phyloP scores from a whole-genome alignment of 2,329 filamentous ascomycete species.

The Arthrinium phaeospermum region DNA sequence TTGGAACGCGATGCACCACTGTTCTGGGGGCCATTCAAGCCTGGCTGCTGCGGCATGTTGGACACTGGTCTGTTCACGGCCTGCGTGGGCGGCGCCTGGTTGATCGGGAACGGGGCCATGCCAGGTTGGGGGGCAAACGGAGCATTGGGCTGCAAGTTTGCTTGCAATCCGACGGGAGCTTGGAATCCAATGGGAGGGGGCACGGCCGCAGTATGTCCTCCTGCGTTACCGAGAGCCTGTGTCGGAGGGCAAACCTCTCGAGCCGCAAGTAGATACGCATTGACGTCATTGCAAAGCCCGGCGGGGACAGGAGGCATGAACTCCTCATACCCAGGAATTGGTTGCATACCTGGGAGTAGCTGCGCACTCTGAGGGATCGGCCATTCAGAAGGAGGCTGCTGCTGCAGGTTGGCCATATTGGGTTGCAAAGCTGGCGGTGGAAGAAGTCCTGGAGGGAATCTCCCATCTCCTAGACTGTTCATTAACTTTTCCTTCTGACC shows the following conservation, averaged over 20 bases:
- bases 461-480: not conserved
- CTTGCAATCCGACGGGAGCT: not conserved
- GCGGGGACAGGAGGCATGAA: not conserved
- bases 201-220: not conserved
- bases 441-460: not conserved
- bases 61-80: not conserved
- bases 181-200: not conserved
- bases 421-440: not conserved
- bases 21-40: not conserved
- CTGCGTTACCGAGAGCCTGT: not conserved
- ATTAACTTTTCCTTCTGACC: not conserved
- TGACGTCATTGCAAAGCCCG: not conserved
- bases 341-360: not conserved
- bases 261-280: conserved; percentile 8
- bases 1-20: conserved; percentile 3
- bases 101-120: not conserved
- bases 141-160: conserved; percentile 6
- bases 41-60: not conserved
- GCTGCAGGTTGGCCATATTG: not conserved
- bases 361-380: not conserved
- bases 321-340: not conserved
- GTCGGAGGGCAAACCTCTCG: not conserved
- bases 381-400: not conserved
- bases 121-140: not conserved
- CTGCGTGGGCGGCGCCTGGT: not conserved